Evolutionary conservation across 208 protist species (phyloP).

Genomic region (Crithidia mellificae): DNA sequence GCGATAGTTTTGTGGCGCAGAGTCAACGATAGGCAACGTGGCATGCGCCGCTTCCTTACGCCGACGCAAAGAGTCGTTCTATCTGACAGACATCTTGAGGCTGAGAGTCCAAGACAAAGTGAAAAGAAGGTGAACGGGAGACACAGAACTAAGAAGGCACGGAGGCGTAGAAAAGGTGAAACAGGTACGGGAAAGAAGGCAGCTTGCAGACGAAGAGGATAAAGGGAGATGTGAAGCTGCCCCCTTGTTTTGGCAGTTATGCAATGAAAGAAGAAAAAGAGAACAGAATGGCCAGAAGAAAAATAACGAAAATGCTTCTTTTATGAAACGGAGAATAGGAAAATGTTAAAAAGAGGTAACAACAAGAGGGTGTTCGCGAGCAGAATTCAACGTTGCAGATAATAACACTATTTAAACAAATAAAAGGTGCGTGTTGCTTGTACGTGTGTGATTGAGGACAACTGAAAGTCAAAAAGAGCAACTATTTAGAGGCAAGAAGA

Average conservation of each 20-base stretch:
- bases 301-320: too few species aligned
- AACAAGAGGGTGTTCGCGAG: background rate
- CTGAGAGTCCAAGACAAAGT: too few species aligned
- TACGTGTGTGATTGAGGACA: too few species aligned
- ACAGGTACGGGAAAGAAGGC: background rate
- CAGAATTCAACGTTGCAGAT: background rate
- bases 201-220: background rate
- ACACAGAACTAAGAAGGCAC: background rate
- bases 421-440: background rate
- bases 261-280: background rate
- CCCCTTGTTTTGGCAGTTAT: background rate
- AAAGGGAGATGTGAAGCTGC: background rate
- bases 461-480: too few species aligned
- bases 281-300: too few species aligned
- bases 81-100: too few species aligned
- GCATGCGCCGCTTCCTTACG: background rate
- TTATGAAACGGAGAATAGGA: too few species aligned
- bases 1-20: background rate
- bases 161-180: background rate
- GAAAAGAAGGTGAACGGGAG: too few species aligned
- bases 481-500: too few species aligned
- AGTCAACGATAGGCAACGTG: background rate
- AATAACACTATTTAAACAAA: background rate
- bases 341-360: background rate
- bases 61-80: too few species aligned